phyloP scores from a whole-genome alignment of 768 basidiomycete species.

The Sistotremastrum suecicum region DNA sequence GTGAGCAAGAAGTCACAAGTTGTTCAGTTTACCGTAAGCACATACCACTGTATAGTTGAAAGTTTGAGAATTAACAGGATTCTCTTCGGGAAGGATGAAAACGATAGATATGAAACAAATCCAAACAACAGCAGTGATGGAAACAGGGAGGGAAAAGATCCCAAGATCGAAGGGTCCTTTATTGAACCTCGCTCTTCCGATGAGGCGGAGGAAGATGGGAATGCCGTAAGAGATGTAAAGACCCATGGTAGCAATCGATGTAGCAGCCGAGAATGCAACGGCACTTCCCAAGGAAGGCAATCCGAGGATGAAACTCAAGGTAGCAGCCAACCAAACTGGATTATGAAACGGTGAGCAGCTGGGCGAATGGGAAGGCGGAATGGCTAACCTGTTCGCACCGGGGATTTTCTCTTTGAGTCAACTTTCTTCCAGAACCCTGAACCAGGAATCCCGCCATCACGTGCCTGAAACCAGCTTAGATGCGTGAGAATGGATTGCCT shows the following conservation, averaged over 20 bases:
- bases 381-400: slow-evolving; percentile 47
- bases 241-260: slow-evolving; percentile 57
- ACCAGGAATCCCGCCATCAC: slow-evolving; percentile 62
- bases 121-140: slow-evolving; percentile 46
- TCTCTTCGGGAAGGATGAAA: slow-evolving; percentile 59
- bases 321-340: slow-evolving; percentile 66
- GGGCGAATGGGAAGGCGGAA: too few relatives aligned
- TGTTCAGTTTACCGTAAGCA: too few relatives aligned
- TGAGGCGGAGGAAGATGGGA: slow-evolving; percentile 53
- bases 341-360: background rate
- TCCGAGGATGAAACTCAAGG: slow-evolving; percentile 59
- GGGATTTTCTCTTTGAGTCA: slow-evolving; percentile 40
- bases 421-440: slow-evolving; percentile 55
- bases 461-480: slow-evolving; percentile 13
- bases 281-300: slow-evolving; percentile 59
- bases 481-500: too few relatives aligned
- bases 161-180: slow-evolving; percentile 67
- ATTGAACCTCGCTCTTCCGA: slow-evolving; percentile 43
- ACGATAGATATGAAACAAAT: slow-evolving; percentile 59
- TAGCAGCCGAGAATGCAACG: slow-evolving; percentile 50
- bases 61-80: slow-evolving; percentile 56
- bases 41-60: slow-evolving; percentile 52
- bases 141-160: slow-evolving; percentile 43
- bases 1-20: too few relatives aligned
- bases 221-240: slow-evolving; percentile 68